Conservation (phyloP, 225 moss, liverwort and hornwort genomes). For the Asterella californica region DNA sequence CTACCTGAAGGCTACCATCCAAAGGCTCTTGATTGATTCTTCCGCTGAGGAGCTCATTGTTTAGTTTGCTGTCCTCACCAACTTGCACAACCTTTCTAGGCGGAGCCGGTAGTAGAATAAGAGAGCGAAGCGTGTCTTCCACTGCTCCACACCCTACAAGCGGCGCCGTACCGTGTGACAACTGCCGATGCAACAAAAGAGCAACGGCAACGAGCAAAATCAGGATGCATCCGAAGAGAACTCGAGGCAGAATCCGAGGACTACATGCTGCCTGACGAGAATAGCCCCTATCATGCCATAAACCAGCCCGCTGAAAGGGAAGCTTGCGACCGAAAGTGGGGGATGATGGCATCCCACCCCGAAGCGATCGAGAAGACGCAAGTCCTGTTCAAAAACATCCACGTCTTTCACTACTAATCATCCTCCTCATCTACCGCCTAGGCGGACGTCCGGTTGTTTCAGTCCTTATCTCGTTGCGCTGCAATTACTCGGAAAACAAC, state of each 20-base stretch:
- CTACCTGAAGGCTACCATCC: slow-evolving; percentile 32
- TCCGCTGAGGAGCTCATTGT: slow-evolving; percentile 25
- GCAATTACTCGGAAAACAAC: background rate
- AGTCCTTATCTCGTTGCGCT: background rate
- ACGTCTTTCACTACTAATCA: background rate
- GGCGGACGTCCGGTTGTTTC: background rate
- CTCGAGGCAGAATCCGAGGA: slow-evolving; percentile 27
- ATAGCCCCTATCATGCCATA: slow-evolving; percentile 35
- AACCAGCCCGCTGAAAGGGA: slow-evolving; percentile 22
- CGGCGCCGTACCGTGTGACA: background rate
- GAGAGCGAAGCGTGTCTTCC: slow-evolving; percentile 44
- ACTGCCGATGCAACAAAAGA: slow-evolving; percentile 26
- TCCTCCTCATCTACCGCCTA: background rate
- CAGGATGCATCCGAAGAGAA: slow-evolving; percentile 27
- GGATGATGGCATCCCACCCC: slow-evolving; percentile 49
- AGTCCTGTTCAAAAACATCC: slow-evolving; percentile 13
- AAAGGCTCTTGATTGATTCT: slow-evolving; percentile 39
- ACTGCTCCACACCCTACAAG: slow-evolving; percentile 35
- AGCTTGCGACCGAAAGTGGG: slow-evolving; percentile 40
- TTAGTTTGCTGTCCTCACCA: slow-evolving; percentile 12
- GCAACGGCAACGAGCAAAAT: slow-evolving; percentile 30
- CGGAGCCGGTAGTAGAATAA: slow-evolving; percentile 26
- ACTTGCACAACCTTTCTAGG: slow-evolving; percentile 19
- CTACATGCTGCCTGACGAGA: slow-evolving; percentile 34
- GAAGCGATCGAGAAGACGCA: slow-evolving; percentile 1